These are phyloP conservation scores for Podaxis mareebaensis DNA, from an alignment of 768 basidiomycete genomes.

Conservation along the genomic window DNA sequence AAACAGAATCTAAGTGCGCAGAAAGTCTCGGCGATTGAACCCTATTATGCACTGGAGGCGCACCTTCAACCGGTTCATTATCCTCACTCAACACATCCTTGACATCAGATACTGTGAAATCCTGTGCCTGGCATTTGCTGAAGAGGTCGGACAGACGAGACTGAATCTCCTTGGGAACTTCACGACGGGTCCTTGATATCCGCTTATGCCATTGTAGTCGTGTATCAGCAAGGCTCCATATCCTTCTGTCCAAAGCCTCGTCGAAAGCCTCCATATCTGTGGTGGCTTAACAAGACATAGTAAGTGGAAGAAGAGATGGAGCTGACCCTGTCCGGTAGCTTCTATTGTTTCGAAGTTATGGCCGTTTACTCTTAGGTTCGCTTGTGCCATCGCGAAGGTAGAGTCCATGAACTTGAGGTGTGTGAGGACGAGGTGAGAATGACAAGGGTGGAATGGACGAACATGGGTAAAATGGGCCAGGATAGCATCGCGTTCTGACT, in stretches of 20 bases:
- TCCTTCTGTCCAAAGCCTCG: constrained; percentile 78
- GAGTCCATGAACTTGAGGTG: constrained; percentile 56
- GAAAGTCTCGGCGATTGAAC: neutral
- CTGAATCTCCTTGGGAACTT: constrained; percentile 56
- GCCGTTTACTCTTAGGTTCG: constrained; percentile 81
- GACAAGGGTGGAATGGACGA: constrained; percentile 9
- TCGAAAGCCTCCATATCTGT: constrained; percentile 80
- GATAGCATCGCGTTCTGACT: constrained; percentile 46
- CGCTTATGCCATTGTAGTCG: constrained; percentile 74
- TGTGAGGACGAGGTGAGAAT: constrained; percentile 10
- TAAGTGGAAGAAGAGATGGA: constrained; percentile 6
- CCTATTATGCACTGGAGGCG: constrained; percentile 13
- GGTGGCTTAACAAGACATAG: neutral
- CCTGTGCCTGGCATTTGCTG: constrained; percentile 31
- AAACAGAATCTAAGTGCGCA: neutral
- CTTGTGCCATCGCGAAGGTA: constrained; percentile 60
- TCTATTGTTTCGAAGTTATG: constrained; percentile 69
- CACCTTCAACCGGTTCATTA: constrained; percentile 23
- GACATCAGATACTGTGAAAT: constrained; percentile 21
- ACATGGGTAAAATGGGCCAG: constrained; percentile 56
- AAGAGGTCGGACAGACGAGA: constrained; percentile 30
- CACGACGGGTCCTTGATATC: constrained; percentile 67
- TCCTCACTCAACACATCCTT: constrained; percentile 24
- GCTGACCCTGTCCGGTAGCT: constrained; percentile 51
- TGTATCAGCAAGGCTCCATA: constrained; percentile 79